Evolutionary conservation across 163 green algal genomes (phyloP), one percentile per base, ranked within the genome.

Genomic region (Chlamydomonas reinhardtii): DNA sequence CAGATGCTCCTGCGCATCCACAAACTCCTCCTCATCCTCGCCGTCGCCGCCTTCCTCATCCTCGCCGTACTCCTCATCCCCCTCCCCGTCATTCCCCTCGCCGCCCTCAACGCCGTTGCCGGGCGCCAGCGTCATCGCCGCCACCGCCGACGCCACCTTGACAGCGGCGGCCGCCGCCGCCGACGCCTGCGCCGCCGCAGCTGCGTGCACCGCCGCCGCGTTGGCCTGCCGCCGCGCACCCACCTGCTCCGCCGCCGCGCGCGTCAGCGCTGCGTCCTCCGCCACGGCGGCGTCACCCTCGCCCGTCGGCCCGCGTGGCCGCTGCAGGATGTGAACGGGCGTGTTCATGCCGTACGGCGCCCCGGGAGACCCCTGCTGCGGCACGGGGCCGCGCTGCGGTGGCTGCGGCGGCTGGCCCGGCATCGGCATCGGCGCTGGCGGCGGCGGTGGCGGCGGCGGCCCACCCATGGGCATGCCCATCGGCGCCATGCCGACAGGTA

Each of bases 1-100:
- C 39, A 76, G 66, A 31, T 85, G 77, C 66, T 85, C 77, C 48
- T 85, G 77, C 0, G 77, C 77, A 35, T 85, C 77, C 11, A 71
- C 14, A 20, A 85, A 85, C 52, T 76, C 66, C 31, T 85, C 77
- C 16, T 84, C 76, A 43, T 85, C 77, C n/a, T 71, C 77, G 31
- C 76, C 77, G 1, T 29, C 77, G 9, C 59, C 77, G 66, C 76
- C 69, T 48, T 85, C n/a, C 43, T 61, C 66, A 14, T 84, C 77
- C 0, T 29, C 77, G 22, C 35, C 66, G n/a, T 85, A 70, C 48
- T 85, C n/a, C 77, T 76, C 66, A 17, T 84, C 76, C 62, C 56
- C 39, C 65, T 84, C 39, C 17, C 19, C 62, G 25, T 16, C 16
- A 20, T 15, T 12, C 29, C 32, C 62, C 15, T n/a, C 62, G 27